Evolutionary conservation across 352 stramenopile genomes (phyloP), one percentile per base, ranked within the genome.

Genomic region (Globisporangium sylvaticum): DNA sequence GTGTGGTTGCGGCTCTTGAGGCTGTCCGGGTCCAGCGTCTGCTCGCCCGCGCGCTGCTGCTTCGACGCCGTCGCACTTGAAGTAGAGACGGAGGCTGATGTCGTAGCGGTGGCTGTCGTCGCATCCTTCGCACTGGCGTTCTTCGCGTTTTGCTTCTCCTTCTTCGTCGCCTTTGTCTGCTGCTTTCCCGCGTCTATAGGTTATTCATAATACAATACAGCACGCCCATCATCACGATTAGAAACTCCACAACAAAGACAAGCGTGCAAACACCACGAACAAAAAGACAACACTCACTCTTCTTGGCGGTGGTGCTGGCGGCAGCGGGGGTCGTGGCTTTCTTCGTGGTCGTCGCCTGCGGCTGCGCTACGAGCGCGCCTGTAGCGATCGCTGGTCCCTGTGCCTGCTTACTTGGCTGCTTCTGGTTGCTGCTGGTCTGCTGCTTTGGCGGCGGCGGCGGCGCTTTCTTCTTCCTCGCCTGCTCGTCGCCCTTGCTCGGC

Each of bases 1-100:
- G 84, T 86, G 71, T 87, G 80, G 71, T 92, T 89, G 44, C 81
- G 80, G 70, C 78, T 90, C 68, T 92, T 92, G 62, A 87, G 71
- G n/a, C 73, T 74, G 63, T 92, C 81, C 15, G 77, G 79, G 5
- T 78, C 71, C 63, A 87, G 56, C 15, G 72, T 37, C 31, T 71
- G 69, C 2, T 46, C 63, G 0, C 56, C 20, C 20, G 10, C 46
- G 29, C 22, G 46, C 24, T 56, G 54, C 50, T 54, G 58, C 37
- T 39, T 42, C 27, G 27, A 18, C n/a, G 24, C 1, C 15, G 52
- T 34, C 8, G 52, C 3, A 25, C 52, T 58, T 48, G 42, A 48
- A 55, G 18, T 55, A 29, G 60, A 3, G 18, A 18, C 24, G 31
- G 78, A 48, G 14, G 65, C 48, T 24, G 60, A 8, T 10, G 25